Evolutionary conservation across 768 basidiomycete genomes (phyloP).

Genomic region (Suillus ampliporus): DNA sequence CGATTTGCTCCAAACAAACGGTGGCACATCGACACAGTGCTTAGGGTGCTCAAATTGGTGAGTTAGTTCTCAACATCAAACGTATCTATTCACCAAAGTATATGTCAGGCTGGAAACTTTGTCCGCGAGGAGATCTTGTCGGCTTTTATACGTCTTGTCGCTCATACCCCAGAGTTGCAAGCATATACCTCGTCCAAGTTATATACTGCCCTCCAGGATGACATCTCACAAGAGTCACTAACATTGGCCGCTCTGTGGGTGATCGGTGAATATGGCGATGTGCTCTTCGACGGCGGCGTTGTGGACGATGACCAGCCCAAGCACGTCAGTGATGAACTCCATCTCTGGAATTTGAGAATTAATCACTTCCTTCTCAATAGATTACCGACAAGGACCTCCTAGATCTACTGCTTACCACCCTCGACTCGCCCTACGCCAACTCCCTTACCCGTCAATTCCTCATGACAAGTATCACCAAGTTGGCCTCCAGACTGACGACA

Average conservation of each 20-base stretch:
- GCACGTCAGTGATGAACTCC: constrained; percentile 49
- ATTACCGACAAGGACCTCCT: constrained; percentile 82
- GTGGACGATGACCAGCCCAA: constrained; percentile 77
- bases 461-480: constrained; percentile 87
- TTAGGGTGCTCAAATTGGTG: constrained; percentile 90
- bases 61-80: constrained; percentile 30
- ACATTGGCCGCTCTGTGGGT: constrained; percentile 95
- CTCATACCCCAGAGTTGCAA: constrained; percentile 96
- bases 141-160: constrained; percentile 93
- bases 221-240: constrained; percentile 96
- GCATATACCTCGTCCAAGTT: constrained; percentile 93
- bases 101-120: constrained; percentile 89
- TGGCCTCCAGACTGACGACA: constrained; percentile 80
- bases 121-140: constrained; percentile 96
- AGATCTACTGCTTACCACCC: constrained; percentile 83
- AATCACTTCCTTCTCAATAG: constrained; percentile 41
- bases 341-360: background rate
- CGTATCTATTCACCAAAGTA: constrained; percentile 13
- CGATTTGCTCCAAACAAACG: constrained; percentile 96
- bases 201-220: constrained; percentile 83
- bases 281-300: constrained; percentile 84
- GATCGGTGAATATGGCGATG: constrained; percentile 94
- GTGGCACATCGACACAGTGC: constrained; percentile 98
- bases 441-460: constrained; percentile 92
- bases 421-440: constrained; percentile 95